phyloP scores from a whole-genome alignment of 2,329 filamentous ascomycete genomes.

The Monosporascus sp. region DNA sequence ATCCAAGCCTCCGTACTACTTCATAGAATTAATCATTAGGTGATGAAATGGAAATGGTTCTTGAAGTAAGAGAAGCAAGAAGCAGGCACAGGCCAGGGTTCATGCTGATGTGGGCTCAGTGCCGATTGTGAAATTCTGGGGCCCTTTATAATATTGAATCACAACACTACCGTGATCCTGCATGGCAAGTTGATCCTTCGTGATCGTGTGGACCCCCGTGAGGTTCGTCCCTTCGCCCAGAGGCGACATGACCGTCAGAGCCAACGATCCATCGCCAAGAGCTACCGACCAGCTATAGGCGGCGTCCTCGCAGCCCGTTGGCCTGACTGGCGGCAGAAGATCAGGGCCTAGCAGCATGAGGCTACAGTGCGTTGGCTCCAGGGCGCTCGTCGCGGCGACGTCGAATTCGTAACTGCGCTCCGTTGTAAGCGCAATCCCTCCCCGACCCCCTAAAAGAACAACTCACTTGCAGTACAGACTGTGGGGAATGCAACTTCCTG shows the following conservation, averaged over 20 bases:
- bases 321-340: slow-evolving; percentile 11
- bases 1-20: too few relatives aligned
- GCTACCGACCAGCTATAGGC: slow-evolving; percentile 13
- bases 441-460: too few relatives aligned
- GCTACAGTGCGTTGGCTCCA: slow-evolving; percentile 9
- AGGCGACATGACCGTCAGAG: slow-evolving; percentile 13
- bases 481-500: slow-evolving; percentile 20
- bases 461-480: slow-evolving; percentile 15
- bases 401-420: slow-evolving; percentile 15
- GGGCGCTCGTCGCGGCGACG: slow-evolving; percentile 8
- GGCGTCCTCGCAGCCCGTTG: slow-evolving; percentile 12
- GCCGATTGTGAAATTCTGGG: slow-evolving; percentile 5
- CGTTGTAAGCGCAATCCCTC: background rate
- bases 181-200: slow-evolving; percentile 10
- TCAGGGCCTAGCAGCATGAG: slow-evolving; percentile 17
- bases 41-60: background rate
- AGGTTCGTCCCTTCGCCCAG: slow-evolving; percentile 12
- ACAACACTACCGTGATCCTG: slow-evolving; percentile 12
- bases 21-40: background rate
- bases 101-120: background rate
- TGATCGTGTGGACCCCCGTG: slow-evolving; percentile 14
- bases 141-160: slow-evolving; percentile 13
- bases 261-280: slow-evolving; percentile 6
- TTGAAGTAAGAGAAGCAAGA: background rate
- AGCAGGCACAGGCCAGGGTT: background rate